phyloP scores from a whole-genome alignment of 192 early-diverging fungal genomes.

The Coemansia asiatica region DNA sequence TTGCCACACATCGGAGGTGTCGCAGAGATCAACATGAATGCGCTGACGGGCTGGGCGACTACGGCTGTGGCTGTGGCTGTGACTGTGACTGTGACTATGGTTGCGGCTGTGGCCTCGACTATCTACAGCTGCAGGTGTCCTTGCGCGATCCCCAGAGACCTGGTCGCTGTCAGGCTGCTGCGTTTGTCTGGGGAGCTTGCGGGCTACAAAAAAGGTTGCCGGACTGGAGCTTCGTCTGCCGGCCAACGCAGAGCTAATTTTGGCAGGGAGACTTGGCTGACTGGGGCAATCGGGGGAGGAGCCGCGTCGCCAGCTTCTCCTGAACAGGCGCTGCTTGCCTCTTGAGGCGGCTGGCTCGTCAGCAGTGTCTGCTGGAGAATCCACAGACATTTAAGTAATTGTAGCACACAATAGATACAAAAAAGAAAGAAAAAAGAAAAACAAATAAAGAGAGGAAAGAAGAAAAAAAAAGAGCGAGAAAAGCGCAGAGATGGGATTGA shows the following conservation, averaged over 20 bases:
- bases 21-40: slow-evolving; percentile 10
- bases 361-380: background rate
- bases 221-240: slow-evolving; percentile 3
- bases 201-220: background rate
- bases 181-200: background rate
- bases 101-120: no score
- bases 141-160: no score
- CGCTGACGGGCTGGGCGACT: background rate
- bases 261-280: slow-evolving; percentile 1
- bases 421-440: background rate
- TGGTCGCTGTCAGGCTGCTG: background rate
- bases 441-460: background rate
- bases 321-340: background rate
- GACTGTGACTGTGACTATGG: background rate
- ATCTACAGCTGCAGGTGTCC: no score
- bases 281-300: background rate
- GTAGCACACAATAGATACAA: no score
- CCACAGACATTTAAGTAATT: background rate
- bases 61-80: background rate
- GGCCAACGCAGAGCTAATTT: background rate
- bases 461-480: no score
- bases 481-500: no score
- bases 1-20: slow-evolving; percentile 19
- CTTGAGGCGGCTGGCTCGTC: background rate
- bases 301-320: background rate